These are phyloP conservation scores for Rheum nobile DNA, from an alignment of 148 eudicot genomes.

Conservation along the genomic window DNA sequence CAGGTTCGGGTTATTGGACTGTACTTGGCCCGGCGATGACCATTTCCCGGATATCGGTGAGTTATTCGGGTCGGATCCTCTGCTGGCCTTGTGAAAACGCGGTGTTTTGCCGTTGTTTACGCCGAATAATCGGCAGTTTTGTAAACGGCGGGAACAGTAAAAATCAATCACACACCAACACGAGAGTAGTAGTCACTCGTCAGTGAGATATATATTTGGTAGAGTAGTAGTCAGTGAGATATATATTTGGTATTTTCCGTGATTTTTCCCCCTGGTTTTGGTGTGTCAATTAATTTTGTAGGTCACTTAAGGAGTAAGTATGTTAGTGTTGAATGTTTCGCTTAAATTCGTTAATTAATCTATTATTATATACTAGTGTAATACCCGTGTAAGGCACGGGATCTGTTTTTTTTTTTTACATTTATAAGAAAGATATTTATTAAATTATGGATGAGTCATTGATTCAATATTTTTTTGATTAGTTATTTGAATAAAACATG, in stretches of 20 bases:
- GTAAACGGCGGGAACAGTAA: not conserved
- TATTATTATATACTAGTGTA: too few relatives aligned
- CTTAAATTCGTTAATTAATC: not conserved
- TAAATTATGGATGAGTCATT: too few relatives aligned
- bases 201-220: too few relatives aligned
- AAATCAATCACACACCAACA: not conserved
- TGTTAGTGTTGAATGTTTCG: not conserved
- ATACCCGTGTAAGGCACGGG: too few relatives aligned
- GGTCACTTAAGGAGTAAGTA: not conserved
- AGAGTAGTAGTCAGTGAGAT: too few relatives aligned
- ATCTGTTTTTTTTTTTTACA: too few relatives aligned
- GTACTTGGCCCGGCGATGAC: slow-evolving; percentile 16
- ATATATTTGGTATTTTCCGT: not conserved
- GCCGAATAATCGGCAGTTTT: too few relatives aligned
- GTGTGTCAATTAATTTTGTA: not conserved
- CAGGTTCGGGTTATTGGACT: slow-evolving; percentile 18
- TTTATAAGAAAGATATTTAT: too few relatives aligned
- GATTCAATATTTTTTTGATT: too few relatives aligned
- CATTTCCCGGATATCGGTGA: slow-evolving; percentile 35
- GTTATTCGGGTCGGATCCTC: slow-evolving; percentile 47
- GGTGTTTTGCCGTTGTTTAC: not conserved
- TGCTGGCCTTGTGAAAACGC: slow-evolving; percentile 8
- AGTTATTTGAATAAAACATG: too few relatives aligned
- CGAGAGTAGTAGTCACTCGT: too few relatives aligned
- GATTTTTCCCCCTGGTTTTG: not conserved